These are phyloP conservation scores for Fennellomyces sp. DNA, from an alignment of 371 early-diverging fungal species.

Conservation along the genomic window DNA sequence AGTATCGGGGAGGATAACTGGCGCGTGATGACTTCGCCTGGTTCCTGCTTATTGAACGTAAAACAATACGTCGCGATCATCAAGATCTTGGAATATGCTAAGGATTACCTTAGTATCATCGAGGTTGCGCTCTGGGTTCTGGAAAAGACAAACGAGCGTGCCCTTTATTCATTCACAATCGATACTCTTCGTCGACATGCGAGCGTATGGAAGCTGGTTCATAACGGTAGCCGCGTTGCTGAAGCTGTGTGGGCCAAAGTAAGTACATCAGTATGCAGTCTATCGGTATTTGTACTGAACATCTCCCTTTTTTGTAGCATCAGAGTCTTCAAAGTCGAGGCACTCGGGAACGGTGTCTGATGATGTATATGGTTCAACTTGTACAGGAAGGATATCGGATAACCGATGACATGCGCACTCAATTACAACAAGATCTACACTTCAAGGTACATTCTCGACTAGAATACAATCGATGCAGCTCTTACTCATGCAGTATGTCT, in stretches of 20 bases:
- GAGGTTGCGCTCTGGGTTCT: constrained; percentile 68
- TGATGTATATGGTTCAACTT: constrained; percentile 52
- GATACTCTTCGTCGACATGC: constrained; percentile 61
- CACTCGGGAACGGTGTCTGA: constrained; percentile 39
- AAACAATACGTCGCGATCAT: constrained; percentile 70
- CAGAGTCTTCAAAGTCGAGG: constrained; percentile 34
- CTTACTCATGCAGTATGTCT: background rate
- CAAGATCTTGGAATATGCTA: constrained; percentile 57
- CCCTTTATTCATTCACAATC: constrained; percentile 54
- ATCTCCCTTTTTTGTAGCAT: constrained; percentile 36
- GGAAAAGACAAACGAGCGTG: constrained; percentile 59
- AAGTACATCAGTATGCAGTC: background rate
- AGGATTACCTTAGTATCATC: constrained; percentile 56
- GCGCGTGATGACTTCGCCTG: constrained; percentile 81
- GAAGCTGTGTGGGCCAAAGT: constrained; percentile 46
- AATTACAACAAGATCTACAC: constrained; percentile 47
- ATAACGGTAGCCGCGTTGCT: constrained; percentile 29
- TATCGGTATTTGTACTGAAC: too few relatives aligned
- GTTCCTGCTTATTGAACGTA: constrained; percentile 73
- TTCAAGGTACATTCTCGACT: constrained; percentile 20
- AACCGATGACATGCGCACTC: constrained; percentile 27
- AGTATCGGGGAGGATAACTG: constrained; percentile 83
- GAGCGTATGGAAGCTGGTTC: constrained; percentile 57
- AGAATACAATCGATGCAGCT: background rate
- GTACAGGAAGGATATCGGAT: constrained; percentile 48